Evolutionary conservation across 1,139 yeast genomes (phyloP).

Genomic region (Blastobotrys aristatus): DNA sequence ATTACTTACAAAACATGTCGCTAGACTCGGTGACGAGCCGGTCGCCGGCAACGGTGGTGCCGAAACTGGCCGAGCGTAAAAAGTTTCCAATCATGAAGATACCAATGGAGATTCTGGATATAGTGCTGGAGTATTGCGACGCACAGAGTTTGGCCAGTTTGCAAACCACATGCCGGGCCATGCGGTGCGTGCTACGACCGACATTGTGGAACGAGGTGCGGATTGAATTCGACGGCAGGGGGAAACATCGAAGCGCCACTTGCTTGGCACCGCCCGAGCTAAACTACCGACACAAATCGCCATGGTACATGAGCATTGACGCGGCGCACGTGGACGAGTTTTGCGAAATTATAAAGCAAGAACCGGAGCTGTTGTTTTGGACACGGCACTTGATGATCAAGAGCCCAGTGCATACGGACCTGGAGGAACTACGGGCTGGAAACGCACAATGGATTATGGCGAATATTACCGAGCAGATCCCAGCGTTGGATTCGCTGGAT

Average conservation of each 20-base stretch:
- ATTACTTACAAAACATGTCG: neutral
- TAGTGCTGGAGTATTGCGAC: constrained; percentile 12
- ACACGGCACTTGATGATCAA: constrained; percentile 12
- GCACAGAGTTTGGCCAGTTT: constrained; percentile 8
- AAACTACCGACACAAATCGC: constrained; percentile 7
- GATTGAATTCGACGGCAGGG: constrained; percentile 11
- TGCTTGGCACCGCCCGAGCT: constrained; percentile 13
- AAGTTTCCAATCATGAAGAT: constrained; percentile 6
- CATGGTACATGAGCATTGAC: constrained; percentile 10
- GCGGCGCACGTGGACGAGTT: constrained; percentile 7
- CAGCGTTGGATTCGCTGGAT: constrained; percentile 12
- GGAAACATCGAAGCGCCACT: constrained; percentile 5
- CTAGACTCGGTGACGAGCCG: neutral
- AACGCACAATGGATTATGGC: constrained; percentile 7
- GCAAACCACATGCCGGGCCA: constrained; percentile 11
- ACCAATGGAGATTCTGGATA: constrained; percentile 15
- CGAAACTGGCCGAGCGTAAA: neutral
- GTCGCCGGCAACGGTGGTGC: neutral
- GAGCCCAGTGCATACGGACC: constrained; percentile 4
- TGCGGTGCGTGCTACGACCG: constrained; percentile 12
- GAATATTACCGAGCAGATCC: constrained; percentile 1
- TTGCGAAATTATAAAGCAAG: constrained; percentile 1
- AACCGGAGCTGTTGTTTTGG: constrained; percentile 10
- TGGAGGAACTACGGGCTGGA: neutral
- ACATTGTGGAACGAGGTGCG: constrained; percentile 12